These are phyloP conservation scores for Cladorrhinum sp. DNA, from an alignment of 2,329 filamentous ascomycete genomes.

Conservation along the genomic window DNA sequence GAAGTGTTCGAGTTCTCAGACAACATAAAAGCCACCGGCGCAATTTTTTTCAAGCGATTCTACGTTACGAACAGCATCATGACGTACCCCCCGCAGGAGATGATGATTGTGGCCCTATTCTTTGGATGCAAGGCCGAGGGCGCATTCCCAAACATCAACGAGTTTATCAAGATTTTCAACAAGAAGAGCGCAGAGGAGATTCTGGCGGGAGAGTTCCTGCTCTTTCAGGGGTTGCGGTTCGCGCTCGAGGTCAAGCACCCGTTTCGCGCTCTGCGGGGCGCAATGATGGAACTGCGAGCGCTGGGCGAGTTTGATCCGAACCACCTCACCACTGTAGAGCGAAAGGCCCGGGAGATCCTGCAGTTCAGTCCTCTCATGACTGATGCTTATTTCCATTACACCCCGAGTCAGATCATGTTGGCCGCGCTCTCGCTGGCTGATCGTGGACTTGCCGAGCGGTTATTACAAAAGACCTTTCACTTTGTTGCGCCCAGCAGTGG, in stretches of 20 bases:
- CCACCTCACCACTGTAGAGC: conserved; percentile 61
- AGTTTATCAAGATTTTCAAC: conserved; percentile 64
- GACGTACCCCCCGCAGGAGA: conserved; percentile 88
- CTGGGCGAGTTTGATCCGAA: conserved; percentile 59
- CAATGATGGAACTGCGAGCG: conserved; percentile 75
- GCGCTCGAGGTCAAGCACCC: conserved; percentile 92
- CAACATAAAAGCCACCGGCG: conserved; percentile 67
- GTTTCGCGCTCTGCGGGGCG: conserved; percentile 81
- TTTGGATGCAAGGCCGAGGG: conserved; percentile 92
- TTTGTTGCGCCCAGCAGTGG: conserved; percentile 28
- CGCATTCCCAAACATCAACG: conserved; percentile 62
- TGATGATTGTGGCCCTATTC: conserved; percentile 87
- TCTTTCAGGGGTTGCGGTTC: conserved; percentile 89
- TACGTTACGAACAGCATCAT: conserved; percentile 94
- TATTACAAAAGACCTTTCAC: conserved; percentile 44
- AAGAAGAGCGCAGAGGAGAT: conserved; percentile 76
- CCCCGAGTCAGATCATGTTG: conserved; percentile 90
- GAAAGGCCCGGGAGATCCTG: conserved; percentile 68
- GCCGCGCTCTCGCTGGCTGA: conserved; percentile 77
- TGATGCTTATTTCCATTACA: conserved; percentile 96
- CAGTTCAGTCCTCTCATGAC: conserved; percentile 81
- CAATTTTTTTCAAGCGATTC: conserved; percentile 89
- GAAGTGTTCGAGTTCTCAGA: conserved; percentile 51
- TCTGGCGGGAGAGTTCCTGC: conserved; percentile 84
- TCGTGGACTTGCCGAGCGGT: conserved; percentile 52